phyloP scores from a whole-genome alignment of 192 early-diverging fungal genomes.

The Coemansia sp. region DNA sequence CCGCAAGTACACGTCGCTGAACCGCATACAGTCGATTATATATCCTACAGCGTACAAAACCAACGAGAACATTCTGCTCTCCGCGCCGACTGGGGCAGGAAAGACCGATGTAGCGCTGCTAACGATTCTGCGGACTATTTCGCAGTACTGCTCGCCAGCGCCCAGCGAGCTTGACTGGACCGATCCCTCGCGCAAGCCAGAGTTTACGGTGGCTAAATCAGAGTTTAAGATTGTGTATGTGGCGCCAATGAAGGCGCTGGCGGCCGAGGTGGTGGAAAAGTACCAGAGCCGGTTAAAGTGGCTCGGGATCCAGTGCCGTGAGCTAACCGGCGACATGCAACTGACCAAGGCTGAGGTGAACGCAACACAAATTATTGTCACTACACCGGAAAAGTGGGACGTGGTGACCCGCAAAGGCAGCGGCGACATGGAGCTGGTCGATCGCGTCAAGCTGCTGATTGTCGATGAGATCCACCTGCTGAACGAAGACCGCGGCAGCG shows the following conservation, averaged over 20 bases:
- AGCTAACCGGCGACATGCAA: constrained; percentile 98
- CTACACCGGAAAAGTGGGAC: constrained; percentile 99
- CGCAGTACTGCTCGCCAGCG: constrained; percentile 66
- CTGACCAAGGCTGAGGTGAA: constrained; percentile 91
- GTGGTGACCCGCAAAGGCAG: constrained; percentile 95
- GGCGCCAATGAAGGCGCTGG: constrained; percentile 97
- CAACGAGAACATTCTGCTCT: constrained; percentile 98
- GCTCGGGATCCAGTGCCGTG: constrained; percentile 83
- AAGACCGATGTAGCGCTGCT: constrained; percentile 98
- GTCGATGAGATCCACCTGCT: constrained; percentile 98
- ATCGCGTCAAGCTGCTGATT: constrained; percentile 90
- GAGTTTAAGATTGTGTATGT: constrained; percentile 99
- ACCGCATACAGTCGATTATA: constrained; percentile 94
- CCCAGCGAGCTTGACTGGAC: constrained; percentile 40
- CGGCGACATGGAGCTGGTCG: constrained; percentile 87
- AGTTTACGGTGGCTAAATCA: constrained; percentile 66
- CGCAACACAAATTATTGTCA: constrained; percentile 96
- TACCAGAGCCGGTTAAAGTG: constrained; percentile 79
- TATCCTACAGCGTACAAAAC: constrained; percentile 89
- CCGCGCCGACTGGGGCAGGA: constrained; percentile 96
- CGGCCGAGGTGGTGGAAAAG: constrained; percentile 92
- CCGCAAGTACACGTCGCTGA: constrained; percentile 82
- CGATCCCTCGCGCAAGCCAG: constrained; percentile 33
- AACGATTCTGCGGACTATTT: constrained; percentile 78
- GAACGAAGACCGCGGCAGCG: constrained; percentile 94